Conservation (phyloP, 129 eudicot species). For the Artemisia annua region DNA sequence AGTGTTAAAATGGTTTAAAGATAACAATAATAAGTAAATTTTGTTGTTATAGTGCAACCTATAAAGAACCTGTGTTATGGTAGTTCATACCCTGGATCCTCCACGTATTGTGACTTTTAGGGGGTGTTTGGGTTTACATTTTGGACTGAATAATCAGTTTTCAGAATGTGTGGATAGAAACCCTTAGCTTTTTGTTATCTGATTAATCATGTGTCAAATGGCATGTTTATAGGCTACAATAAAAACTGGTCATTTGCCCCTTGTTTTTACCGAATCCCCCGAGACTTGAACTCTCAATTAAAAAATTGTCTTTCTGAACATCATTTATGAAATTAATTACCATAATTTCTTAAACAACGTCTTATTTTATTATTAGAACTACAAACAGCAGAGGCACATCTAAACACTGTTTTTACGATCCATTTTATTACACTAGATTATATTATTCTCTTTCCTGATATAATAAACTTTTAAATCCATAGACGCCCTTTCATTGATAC, state of each 20-base stretch:
- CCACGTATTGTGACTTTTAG: not conserved
- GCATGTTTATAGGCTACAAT: not conserved
- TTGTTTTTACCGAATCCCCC: not conserved
- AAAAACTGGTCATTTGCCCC: not conserved
- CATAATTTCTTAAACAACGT: not conserved
- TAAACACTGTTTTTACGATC: not conserved
- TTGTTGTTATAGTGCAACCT: not conserved
- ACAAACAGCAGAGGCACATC: not conserved
- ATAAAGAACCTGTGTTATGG: not conserved
- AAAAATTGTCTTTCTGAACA: not conserved
- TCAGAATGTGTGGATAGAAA: not conserved
- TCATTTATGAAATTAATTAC: not conserved
- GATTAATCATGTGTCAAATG: not conserved
- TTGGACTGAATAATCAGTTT: not conserved
- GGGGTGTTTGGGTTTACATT: not conserved
- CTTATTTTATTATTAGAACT: not conserved
- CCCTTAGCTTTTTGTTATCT: not conserved
- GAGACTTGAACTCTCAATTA: not conserved
- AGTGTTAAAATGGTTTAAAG: not conserved
- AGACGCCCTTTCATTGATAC: slow-evolving; percentile 7
- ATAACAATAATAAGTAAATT: not conserved
- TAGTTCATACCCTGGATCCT: not conserved
- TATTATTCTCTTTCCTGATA: not conserved
- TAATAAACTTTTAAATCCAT: not conserved
- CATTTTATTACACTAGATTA: not conserved